phyloP scores from a whole-genome alignment of 129 eudicot species.

The Heracleum sosnowskyi region DNA sequence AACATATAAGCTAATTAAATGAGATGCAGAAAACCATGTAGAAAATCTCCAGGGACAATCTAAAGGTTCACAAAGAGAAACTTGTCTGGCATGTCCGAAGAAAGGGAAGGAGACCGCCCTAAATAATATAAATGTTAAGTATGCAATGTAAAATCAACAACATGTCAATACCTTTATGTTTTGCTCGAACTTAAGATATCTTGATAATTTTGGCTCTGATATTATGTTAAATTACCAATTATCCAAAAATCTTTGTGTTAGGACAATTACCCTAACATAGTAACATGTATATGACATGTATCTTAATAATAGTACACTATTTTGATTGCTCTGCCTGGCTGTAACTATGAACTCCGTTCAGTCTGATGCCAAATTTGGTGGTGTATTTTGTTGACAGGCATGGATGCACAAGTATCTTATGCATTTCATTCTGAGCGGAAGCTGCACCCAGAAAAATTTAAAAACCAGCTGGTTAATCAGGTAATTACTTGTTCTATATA shows the following conservation, averaged over 20 bases:
- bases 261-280: background rate
- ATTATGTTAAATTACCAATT: background rate
- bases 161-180: background rate
- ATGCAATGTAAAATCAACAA: background rate
- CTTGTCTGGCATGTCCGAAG: background rate
- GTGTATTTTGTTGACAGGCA: constrained; percentile 35
- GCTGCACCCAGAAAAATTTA: constrained; percentile 84
- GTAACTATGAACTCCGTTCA: background rate
- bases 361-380: background rate
- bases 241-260: background rate
- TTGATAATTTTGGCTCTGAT: background rate
- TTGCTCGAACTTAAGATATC: background rate
- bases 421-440: constrained; percentile 92
- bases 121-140: background rate
- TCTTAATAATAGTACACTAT: background rate
- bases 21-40: background rate
- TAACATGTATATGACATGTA: background rate
- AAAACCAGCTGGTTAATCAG: constrained; percentile 86
- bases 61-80: background rate
- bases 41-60: background rate
- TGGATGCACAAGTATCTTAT: constrained; percentile 98
- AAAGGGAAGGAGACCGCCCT: no score
- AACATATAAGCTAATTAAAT: background rate
- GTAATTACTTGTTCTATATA: constrained; percentile 24
- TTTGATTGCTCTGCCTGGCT: background rate